Evolutionary conservation across 2,329 filamentous ascomycete genomes (phyloP).

Genomic region (Moelleriella libera): DNA sequence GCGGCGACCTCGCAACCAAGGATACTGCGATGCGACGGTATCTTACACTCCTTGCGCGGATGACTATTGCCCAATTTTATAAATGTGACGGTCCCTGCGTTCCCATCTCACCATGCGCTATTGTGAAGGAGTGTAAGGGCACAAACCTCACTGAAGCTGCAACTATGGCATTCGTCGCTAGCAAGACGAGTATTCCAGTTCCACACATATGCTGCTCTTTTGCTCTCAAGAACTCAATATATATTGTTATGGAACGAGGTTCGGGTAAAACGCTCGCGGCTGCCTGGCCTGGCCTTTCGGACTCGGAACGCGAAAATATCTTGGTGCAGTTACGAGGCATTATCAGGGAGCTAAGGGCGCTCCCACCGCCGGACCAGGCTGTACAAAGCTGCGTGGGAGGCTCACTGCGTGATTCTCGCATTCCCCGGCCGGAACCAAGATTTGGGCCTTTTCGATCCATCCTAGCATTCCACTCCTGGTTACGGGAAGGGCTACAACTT

Average conservation of each 20-base stretch:
- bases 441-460: slow-evolving; percentile 18
- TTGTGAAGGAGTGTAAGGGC: neutral
- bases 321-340: slow-evolving; percentile 10
- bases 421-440: neutral
- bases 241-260: slow-evolving; percentile 30
- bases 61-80: neutral
- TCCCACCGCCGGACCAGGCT: slow-evolving; percentile 7
- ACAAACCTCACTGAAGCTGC: neutral
- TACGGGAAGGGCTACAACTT: slow-evolving; percentile 13
- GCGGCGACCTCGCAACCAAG: neutral
- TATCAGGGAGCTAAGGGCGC: slow-evolving; percentile 9
- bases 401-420: too few relatives aligned
- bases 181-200: neutral
- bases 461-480: slow-evolving; percentile 17
- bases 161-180: neutral
- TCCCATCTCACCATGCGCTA: neutral
- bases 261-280: slow-evolving; percentile 9
- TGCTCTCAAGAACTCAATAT: slow-evolving; percentile 18
- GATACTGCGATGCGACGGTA: neutral
- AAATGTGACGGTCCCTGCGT: neutral
- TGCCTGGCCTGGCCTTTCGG: slow-evolving; percentile 2
- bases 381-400: slow-evolving; percentile 12
- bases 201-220: slow-evolving; percentile 12
- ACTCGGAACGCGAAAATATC: slow-evolving; percentile 5
- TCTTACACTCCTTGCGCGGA: neutral